Percentiles rank a stretch among this genome's conserved stretches.
These are phyloP conservation scores for Cyclotella choctawhatcheeana DNA, from an alignment of 108 stramenopile genomes.

Conservation along the genomic window DNA sequence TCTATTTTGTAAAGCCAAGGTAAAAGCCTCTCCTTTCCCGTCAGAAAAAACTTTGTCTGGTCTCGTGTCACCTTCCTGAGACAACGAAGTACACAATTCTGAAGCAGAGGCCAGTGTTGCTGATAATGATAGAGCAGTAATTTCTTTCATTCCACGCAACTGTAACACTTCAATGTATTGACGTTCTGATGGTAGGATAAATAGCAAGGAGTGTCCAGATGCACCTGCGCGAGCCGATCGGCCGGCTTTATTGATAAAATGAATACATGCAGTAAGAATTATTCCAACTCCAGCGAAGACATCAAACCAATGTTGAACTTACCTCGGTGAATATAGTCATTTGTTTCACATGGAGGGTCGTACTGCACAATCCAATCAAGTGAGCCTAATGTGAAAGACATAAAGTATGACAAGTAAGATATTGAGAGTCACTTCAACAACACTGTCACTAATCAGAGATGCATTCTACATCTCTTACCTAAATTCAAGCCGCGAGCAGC, in stretches of 20 bases:
- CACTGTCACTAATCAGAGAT: no score
- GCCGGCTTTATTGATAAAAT: constrained; percentile 49
- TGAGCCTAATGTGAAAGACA: no score
- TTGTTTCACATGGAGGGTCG: constrained; percentile 90
- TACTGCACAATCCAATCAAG: constrained; percentile 95
- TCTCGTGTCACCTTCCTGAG: constrained; percentile 56
- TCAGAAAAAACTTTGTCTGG: constrained; percentile 51
- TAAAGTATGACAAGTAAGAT: no score
- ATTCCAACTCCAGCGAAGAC: background rate
- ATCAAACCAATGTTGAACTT: background rate
- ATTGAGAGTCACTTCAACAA: no score
- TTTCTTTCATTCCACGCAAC: constrained; percentile 64
- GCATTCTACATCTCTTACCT: no score
- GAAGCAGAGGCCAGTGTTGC: constrained; percentile 74
- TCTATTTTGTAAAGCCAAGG: constrained; percentile 59
- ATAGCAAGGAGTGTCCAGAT: constrained; percentile 85
- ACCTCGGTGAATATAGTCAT: constrained; percentile 89
- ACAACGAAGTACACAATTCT: constrained; percentile 54
- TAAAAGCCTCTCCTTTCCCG: constrained; percentile 71
- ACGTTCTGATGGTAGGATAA: constrained; percentile 90
- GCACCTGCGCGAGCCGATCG: constrained; percentile 89
- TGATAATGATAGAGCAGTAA: constrained; percentile 76
- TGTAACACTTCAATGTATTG: constrained; percentile 82
- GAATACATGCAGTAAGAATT: background rate
- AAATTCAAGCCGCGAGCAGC: constrained; percentile 94